Evolutionary conservation across 2,329 filamentous ascomycete species (phyloP), one percentile per base, ranked within the genome.

Genomic region (Colletotrichum australisinense): DNA sequence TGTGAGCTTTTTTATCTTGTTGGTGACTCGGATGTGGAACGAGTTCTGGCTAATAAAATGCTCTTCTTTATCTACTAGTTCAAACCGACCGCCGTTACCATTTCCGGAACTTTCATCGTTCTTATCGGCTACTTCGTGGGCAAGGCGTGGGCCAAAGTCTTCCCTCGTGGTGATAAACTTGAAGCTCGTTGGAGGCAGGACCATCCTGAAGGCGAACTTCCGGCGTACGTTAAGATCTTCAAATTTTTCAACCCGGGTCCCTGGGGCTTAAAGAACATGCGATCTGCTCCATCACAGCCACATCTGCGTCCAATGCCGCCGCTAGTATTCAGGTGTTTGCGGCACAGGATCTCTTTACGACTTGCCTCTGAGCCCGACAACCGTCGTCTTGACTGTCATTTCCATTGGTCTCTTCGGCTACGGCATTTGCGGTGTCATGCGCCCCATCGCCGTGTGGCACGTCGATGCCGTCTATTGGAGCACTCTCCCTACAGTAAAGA

Each of bases 361-460:
- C 73, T 75, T 88, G 66, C 83, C 85, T 0, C 53, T 88, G 42
- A 85, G 78, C 32, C 77, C 86, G 0, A 77, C 81, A 1, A 89
- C 88, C 0, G 84, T 88, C 0, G 81, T 90, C 7, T 73, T 89
- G 68, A 83, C 80, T 28, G 84, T 84, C 16, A 86, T 90, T 64
- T 90, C 88, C 0, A 89, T 90, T 53, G 87, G 86, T 0, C 77
- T 90, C 2, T 90, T 89, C 66, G 88, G 88, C 1, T 90, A 89
- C 53, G 88, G 88, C 2, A 78, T 90, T 3, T 86, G 84, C 56
- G 88, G 88, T 8, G 58, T 90, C 2, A 78, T 90, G 76, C 87
- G 88, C 0, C 88, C 88, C 0, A 83, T 90, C 49, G 83, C 84
- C 1, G 88, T 90, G 12, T 90, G 86, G 83, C 88, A 89, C 64